Evolutionary conservation across 2,329 filamentous ascomycete genomes (phyloP).

Genomic region (Sphaceloma murrayae): DNA sequence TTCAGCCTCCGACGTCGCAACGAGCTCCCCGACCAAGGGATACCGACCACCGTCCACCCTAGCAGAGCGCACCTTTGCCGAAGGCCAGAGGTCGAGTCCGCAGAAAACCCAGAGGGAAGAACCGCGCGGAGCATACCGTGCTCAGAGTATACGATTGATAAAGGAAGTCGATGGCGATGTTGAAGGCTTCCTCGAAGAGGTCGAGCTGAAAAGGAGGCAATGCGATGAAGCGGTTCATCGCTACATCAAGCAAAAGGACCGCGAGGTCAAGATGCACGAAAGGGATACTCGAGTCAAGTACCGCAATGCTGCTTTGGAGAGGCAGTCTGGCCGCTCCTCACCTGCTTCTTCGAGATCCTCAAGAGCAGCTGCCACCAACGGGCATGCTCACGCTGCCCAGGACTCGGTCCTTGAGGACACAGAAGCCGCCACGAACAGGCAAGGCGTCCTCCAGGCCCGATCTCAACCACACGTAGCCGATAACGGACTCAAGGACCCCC

Average conservation of each 20-base stretch:
- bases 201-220: conserved; percentile 30
- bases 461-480: conserved; percentile 11
- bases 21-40: conserved; percentile 6
- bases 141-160: conserved; percentile 18
- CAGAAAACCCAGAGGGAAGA: conserved; percentile 13
- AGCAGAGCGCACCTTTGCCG: conserved; percentile 8
- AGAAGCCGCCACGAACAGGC: neutral
- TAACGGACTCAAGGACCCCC: conserved; percentile 8
- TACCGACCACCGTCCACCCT: conserved; percentile 7
- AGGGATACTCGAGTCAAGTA: conserved; percentile 25
- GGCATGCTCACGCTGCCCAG: neutral
- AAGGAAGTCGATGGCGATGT: conserved; percentile 20
- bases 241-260: conserved; percentile 31
- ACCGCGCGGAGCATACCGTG: conserved; percentile 17
- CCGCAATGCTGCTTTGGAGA: conserved; percentile 7
- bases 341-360: conserved; percentile 1
- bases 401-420: neutral
- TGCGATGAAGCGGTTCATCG: conserved; percentile 32
- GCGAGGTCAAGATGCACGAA: conserved; percentile 30
- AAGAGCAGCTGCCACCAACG: neutral
- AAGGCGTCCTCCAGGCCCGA: conserved; percentile 4
- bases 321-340: neutral
- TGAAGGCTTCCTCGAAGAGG: conserved; percentile 22
- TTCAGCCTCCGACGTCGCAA: conserved; percentile 1
- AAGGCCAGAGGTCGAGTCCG: conserved; percentile 8